Evolutionary conservation across 106 monocot species (phyloP).

Genomic region (Phalaenopsis aphrodite): DNA sequence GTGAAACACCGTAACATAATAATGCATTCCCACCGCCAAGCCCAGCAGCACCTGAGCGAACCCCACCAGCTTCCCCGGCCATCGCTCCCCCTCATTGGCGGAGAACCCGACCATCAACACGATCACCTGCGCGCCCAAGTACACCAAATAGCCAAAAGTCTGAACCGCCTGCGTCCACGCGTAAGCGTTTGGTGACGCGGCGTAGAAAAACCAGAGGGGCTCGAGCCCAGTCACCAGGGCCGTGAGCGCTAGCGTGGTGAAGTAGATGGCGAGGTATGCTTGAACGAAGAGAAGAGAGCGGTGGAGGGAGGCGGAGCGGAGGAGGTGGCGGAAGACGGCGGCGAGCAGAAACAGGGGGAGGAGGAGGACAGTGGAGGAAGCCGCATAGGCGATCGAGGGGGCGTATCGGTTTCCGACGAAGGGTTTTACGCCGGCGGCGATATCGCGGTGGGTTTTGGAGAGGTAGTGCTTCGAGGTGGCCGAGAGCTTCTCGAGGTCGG

Average conservation of each 20-base stretch:
- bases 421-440: conserved; percentile 45
- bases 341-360: conserved; percentile 42
- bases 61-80: neutral
- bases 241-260: conserved; percentile 54
- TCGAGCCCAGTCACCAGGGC: conserved; percentile 55
- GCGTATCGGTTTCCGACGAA: conserved; percentile 59
- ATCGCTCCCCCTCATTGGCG: conserved; percentile 3
- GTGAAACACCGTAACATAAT: conserved; percentile 81
- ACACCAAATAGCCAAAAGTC: conserved; percentile 54
- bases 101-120: conserved; percentile 28
- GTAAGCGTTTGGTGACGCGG: conserved; percentile 52
- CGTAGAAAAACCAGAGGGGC: conserved; percentile 69
- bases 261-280: conserved; percentile 74
- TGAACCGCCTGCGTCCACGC: conserved; percentile 65
- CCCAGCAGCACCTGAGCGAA: conserved; percentile 11
- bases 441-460: conserved; percentile 43
- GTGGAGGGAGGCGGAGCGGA: conserved; percentile 43
- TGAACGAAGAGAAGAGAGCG: conserved; percentile 48
- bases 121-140: conserved; percentile 43
- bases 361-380: conserved; percentile 27
- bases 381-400: conserved; percentile 36
- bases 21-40: conserved; percentile 68
- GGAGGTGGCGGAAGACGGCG: conserved; percentile 21
- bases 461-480: conserved; percentile 71
- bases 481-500: conserved; percentile 65